Conservation (phyloP, 2,329 filamentous ascomycete species). For the Sarocladium brachiariae region DNA sequence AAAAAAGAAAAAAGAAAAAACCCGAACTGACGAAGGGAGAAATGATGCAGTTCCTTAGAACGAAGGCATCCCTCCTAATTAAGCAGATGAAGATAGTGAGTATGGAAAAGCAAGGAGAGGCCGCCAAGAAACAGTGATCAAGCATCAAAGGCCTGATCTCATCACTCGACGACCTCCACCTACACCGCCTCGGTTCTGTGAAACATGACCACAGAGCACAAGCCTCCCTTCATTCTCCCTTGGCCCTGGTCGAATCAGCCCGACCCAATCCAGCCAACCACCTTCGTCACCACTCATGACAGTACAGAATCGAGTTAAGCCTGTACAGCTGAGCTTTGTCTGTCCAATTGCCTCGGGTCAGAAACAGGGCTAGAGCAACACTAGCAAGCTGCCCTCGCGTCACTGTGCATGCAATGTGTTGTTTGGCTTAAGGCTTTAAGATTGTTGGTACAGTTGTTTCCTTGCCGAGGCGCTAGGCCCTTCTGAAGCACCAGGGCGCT, state of each 20-base stretch:
- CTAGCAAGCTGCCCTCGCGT: not conserved
- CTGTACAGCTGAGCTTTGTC: not conserved
- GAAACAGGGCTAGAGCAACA: not conserved
- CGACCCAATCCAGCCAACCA: no score
- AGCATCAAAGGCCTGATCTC: not conserved
- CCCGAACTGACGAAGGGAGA: not conserved
- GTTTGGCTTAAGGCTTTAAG: no score
- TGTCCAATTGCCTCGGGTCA: not conserved
- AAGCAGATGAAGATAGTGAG: no score
- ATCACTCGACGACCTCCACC: not conserved
- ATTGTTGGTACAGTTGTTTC: no score
- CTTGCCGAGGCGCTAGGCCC: no score
- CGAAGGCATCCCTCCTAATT: no score
- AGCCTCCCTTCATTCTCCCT: not conserved
- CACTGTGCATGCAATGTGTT: not conserved
- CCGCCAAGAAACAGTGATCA: not conserved
- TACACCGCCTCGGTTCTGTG: not conserved
- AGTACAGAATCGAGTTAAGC: no score
- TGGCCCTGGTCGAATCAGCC: no score
- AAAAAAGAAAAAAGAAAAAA: not conserved
- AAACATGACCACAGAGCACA: not conserved
- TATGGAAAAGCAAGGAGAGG: not conserved
- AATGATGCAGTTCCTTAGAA: no score
- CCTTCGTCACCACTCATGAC: no score
- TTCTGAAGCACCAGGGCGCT: no score